These are phyloP conservation scores for Chlorella sp. DNA, from an alignment of 139 green algal species.

Conservation along the genomic window DNA sequence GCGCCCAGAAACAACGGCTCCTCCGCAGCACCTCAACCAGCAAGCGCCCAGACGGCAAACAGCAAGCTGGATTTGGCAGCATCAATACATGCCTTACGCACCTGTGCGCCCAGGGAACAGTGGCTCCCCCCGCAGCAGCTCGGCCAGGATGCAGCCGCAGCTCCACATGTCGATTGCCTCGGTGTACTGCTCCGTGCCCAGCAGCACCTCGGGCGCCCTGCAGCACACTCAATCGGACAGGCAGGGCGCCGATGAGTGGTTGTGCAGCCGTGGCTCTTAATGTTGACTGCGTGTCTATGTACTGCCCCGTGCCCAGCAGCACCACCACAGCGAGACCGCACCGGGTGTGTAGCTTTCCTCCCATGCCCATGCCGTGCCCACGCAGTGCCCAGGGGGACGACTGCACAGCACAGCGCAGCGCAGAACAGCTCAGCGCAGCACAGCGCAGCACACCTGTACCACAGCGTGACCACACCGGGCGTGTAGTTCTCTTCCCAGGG, in stretches of 20 bases:
- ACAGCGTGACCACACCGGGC: constrained; percentile 56
- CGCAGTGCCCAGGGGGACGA: too few relatives aligned
- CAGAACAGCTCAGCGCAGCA: too few relatives aligned
- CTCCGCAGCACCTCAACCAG: not conserved
- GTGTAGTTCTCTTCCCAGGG: constrained; percentile 51
- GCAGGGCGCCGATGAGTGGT: too few relatives aligned
- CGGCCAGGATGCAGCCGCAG: constrained; percentile 77
- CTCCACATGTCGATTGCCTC: constrained; percentile 75
- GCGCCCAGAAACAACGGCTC: constrained; percentile 68
- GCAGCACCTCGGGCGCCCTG: constrained; percentile 57
- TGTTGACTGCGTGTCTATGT: too few relatives aligned
- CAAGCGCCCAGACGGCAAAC: too few relatives aligned
- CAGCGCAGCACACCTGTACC: constrained; percentile 46
- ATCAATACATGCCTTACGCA: not conserved
- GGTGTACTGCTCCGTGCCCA: constrained; percentile 58
- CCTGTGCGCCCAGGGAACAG: constrained; percentile 64
- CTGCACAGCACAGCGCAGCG: too few relatives aligned
- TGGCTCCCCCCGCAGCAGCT: constrained; percentile 67
- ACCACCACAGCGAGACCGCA: too few relatives aligned
- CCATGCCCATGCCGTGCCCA: too few relatives aligned
- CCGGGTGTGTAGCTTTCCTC: too few relatives aligned
- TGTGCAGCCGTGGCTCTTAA: too few relatives aligned
- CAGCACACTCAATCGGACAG: not conserved
- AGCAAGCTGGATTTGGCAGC: too few relatives aligned
- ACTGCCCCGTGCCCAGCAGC: too few relatives aligned